Base-by-base conservation (phyloP, 1,284 basidiomycete species). In the Pseudomicrostroma phylloplanum region DNA sequence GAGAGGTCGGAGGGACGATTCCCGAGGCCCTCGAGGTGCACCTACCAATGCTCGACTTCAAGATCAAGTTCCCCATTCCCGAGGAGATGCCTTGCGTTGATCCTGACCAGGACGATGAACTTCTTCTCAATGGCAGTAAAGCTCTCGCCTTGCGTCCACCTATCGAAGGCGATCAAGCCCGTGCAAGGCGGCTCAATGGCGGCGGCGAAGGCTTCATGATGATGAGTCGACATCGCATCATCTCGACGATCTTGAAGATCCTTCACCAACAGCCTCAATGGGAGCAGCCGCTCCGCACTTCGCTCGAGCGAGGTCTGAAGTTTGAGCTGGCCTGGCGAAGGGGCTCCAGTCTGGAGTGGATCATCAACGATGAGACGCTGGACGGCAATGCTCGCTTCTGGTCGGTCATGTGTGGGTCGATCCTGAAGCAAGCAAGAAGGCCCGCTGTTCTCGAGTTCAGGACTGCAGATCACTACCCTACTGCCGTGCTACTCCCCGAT, bases 241-340 rank as follows among this genome's bases (percentile, higher is more conserved):
- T 88, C 40, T 79, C 82, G 1, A 78, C 88, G 60, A 60, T 65
- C 72, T 80, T 81, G 62, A 81, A 83, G 43, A 81, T 85, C 4
- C 80, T 89, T 30, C 79, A 80, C 36, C 76, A 81, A 17, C 81
- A 87, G 39, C 82, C 82, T 9, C 85, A 87, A 59, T 91, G 87
- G 85, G 82, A 85, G 42, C 77, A 81, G 58, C 74, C 88, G n/a
- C 81, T 89, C 58, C 84, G 86, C 65, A 78, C 79, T 19, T 82
- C 85, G 49, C 70, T 86, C 2, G 76, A 73, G 25, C 80, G 82
- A 48, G 89, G 89, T 19, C 82, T 84, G 60, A 79, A 80, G n/a
- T 80, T 91, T 48, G 85, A 87, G 72, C 82, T 92, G 19, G 88
- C 87, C 49, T 92, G 90, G 90, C 83, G 89, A 30, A 79, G 83